A percentile compares a stretch with the other conserved stretches of the same genome.
These are phyloP conservation scores for Pseudogymnoascus verrucosus DNA, from an alignment of 2,329 filamentous ascomycete genomes.

Conservation along the genomic window DNA sequence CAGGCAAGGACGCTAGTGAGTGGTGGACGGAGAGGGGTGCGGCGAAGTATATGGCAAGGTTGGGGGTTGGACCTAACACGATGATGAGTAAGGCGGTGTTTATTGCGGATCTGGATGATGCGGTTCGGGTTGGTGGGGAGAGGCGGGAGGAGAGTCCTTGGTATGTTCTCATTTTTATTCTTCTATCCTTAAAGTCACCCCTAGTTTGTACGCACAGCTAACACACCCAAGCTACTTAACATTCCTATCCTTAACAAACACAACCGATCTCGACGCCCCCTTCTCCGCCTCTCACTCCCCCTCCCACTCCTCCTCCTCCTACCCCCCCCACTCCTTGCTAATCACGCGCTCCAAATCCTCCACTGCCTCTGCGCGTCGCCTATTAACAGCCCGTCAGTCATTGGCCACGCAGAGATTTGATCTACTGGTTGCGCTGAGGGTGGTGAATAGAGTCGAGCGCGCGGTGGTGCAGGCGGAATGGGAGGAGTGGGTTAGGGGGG, in stretches of 20 bases:
- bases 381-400: conserved; percentile 73
- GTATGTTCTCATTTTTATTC: neutral
- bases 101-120: conserved; percentile 55
- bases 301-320: conserved; percentile 32
- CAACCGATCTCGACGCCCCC: conserved; percentile 49
- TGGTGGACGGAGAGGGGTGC: conserved; percentile 87
- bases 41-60: conserved; percentile 67
- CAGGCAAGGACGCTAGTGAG: conserved; percentile 60
- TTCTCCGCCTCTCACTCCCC: conserved; percentile 43
- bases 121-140: neutral
- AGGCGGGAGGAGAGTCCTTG: neutral
- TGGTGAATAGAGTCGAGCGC: conserved; percentile 81
- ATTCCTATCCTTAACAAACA: conserved; percentile 51
- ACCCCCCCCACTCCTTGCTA: conserved; percentile 45
- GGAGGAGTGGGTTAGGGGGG: conserved; percentile 91
- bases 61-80: conserved; percentile 71
- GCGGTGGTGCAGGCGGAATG: conserved; percentile 84
- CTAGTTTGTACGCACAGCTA: no score
- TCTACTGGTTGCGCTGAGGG: conserved; percentile 78
- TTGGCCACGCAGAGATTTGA: conserved; percentile 83
- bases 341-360: conserved; percentile 36
- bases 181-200: no score
- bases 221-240: conserved; percentile 38
- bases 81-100: conserved; percentile 84
- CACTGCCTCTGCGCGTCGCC: conserved; percentile 50